Conservation (phyloP, 768 basidiomycete genomes). For the Myochromella boudieri region DNA sequence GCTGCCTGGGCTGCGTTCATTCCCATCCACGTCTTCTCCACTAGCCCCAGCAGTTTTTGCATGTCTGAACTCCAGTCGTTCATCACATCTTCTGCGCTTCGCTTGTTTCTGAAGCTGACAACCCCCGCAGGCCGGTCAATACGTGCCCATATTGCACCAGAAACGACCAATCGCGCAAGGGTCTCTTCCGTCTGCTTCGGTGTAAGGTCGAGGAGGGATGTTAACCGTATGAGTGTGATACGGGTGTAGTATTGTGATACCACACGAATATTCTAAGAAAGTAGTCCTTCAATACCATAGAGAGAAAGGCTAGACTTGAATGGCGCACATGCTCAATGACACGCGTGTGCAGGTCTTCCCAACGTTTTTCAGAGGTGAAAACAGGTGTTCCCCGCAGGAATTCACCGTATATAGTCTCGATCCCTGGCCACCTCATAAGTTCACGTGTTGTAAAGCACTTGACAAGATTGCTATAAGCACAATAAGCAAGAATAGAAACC, state of each 20-base stretch:
- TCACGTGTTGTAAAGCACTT: slow-evolving; percentile 94
- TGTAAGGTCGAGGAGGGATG: slow-evolving; percentile 83
- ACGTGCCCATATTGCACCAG: slow-evolving; percentile 90
- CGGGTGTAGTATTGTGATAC: slow-evolving; percentile 94
- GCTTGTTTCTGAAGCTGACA: slow-evolving; percentile 82
- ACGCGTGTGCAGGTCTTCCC: slow-evolving; percentile 94
- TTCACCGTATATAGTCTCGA: slow-evolving; percentile 83
- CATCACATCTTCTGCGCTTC: slow-evolving; percentile 88
- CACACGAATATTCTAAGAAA: slow-evolving; percentile 86
- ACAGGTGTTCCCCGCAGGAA: slow-evolving; percentile 79
- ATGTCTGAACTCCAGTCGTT: slow-evolving; percentile 99
- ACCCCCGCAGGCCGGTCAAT: slow-evolving; percentile 91
- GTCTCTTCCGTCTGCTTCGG: slow-evolving; percentile 83
- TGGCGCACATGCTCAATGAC: slow-evolving; percentile 92
- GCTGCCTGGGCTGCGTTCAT: slow-evolving; percentile 90
- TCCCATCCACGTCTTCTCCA: slow-evolving; percentile 99
- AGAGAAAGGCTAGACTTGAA: background rate
- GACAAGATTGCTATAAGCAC: slow-evolving; percentile 72
- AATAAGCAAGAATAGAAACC: slow-evolving; percentile 11
- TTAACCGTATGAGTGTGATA: slow-evolving; percentile 81
- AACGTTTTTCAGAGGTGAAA: slow-evolving; percentile 75
- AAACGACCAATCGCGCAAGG: slow-evolving; percentile 86
- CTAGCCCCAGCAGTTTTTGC: slow-evolving; percentile 84
- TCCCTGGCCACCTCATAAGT: slow-evolving; percentile 96
- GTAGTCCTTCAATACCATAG: slow-evolving; percentile 1